Evolutionary conservation across 208 protist genomes (phyloP).

Genomic region (Naegleria gruberi): DNA sequence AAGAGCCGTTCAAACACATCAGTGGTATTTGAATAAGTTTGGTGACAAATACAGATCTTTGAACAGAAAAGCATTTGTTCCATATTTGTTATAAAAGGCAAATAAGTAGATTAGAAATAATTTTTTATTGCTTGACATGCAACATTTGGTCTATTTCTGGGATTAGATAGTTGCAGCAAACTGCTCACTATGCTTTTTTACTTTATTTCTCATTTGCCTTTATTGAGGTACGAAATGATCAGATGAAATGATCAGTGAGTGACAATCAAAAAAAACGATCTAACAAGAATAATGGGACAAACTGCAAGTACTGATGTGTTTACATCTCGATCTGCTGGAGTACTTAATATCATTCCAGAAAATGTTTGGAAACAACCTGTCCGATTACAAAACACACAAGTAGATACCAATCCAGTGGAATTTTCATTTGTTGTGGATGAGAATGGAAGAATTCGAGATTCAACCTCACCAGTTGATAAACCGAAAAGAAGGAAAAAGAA

Average conservation of each 20-base stretch:
- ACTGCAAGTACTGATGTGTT: neutral
- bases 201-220: too few relatives aligned
- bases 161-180: too few relatives aligned
- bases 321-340: neutral
- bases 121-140: too few relatives aligned
- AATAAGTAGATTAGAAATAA: too few relatives aligned
- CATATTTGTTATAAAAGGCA: conserved; percentile 31
- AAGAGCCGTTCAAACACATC: conserved; percentile 13
- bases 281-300: neutral
- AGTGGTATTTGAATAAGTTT: conserved; percentile 37
- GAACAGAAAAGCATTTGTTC: conserved; percentile 31
- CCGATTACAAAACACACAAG: neutral
- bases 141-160: too few relatives aligned
- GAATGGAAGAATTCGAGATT: neutral
- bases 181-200: too few relatives aligned
- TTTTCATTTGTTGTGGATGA: neutral
- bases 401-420: neutral
- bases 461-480: too few relatives aligned
- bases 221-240: too few relatives aligned
- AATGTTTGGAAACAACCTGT: neutral
- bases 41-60: conserved; percentile 23
- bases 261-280: too few relatives aligned
- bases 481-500: too few relatives aligned
- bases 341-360: neutral
- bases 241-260: too few relatives aligned